Evolutionary conservation across 371 early-diverging fungal species (phyloP), one percentile per base, ranked within the genome.

Genomic region (Batkoa obscura): DNA sequence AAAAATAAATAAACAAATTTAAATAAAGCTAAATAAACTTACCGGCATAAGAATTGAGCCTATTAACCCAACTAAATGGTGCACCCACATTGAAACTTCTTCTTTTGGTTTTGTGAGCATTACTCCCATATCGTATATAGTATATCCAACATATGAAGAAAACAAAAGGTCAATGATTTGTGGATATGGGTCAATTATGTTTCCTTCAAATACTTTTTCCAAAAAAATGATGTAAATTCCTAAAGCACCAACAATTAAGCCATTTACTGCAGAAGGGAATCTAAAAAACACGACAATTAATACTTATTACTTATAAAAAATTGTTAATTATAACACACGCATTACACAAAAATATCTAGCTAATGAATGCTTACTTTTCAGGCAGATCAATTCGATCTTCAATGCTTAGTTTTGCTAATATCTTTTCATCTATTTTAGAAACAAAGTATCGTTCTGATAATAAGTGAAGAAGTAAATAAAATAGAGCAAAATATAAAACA

Each of bases 321-420:
- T n/a, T n/a, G n/a, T n/a, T n/a, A n/a, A n/a, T n/a, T n/a, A n/a
- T n/a, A n/a, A n/a, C n/a, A n/a, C n/a, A n/a, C n/a, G n/a, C n/a
- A n/a, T n/a, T n/a, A n/a, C n/a, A n/a, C n/a, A n/a, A n/a, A n/a
- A n/a, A n/a, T n/a, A n/a, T n/a, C n/a, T n/a, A n/a, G n/a, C n/a
- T n/a, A n/a, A n/a, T n/a, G n/a, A n/a, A 37, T 53, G 34, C 53
- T 53, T 53, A 53, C 53, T 53, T 53, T n/a, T 57, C 50, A 17
- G 37, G 60, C 36, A 56, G 37, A 43, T 33, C 39, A 3, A 41
- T 59, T 15, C 38, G n/a, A 32, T 46, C 50, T 34, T 50, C 31
- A 32, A 9, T 13, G 15, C 5, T 57, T 34, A 34, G 1, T 5
- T 15, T 41, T n/a, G n/a, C n/a, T n/a, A n/a, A n/a, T n/a, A n/a